Conservation (phyloP, 2,329 filamentous ascomycete genomes). For the Colletotrichum neosansevieriae region DNA sequence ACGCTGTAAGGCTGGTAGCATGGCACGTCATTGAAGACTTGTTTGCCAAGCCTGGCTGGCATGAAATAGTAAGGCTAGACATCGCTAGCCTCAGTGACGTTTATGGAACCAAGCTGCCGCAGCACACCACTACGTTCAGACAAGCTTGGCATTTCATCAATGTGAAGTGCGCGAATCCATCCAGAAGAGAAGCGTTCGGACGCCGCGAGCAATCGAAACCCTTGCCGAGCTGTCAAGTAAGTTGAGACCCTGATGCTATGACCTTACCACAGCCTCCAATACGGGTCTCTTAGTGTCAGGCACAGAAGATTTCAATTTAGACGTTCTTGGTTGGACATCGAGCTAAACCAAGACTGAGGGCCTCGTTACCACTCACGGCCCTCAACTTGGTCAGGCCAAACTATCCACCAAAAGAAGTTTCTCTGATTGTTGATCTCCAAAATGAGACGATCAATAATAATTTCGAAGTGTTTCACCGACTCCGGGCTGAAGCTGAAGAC, state of each 20-base stretch:
- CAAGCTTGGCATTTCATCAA: background rate
- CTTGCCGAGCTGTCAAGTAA: background rate
- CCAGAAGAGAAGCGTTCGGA: background rate
- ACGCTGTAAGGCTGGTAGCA: slow-evolving; percentile 3
- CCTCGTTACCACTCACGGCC: slow-evolving; percentile 1
- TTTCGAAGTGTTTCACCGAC: background rate
- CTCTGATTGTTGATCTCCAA: slow-evolving; percentile 2
- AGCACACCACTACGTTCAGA: background rate
- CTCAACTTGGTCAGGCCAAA: background rate
- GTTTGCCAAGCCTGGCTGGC: slow-evolving; percentile 11
- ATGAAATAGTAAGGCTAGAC: slow-evolving; percentile 1
- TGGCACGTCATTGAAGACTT: background rate
- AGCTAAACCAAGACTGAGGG: background rate
- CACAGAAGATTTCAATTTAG: background rate
- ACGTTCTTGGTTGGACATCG: background rate
- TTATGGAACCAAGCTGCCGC: slow-evolving; percentile 1
- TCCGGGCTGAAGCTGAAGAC: background rate
- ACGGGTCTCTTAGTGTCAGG: background rate
- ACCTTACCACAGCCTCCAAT: slow-evolving; percentile 7
- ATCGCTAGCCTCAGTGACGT: background rate
- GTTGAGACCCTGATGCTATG: background rate
- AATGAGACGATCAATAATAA: slow-evolving; percentile 14
- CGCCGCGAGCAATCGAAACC: background rate
- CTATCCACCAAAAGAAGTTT: background rate
- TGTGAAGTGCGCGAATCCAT: background rate